These are phyloP conservation scores for Ceratocystis cacaofunesta DNA, from an alignment of 2,329 filamentous ascomycete genomes.

Conservation along the genomic window DNA sequence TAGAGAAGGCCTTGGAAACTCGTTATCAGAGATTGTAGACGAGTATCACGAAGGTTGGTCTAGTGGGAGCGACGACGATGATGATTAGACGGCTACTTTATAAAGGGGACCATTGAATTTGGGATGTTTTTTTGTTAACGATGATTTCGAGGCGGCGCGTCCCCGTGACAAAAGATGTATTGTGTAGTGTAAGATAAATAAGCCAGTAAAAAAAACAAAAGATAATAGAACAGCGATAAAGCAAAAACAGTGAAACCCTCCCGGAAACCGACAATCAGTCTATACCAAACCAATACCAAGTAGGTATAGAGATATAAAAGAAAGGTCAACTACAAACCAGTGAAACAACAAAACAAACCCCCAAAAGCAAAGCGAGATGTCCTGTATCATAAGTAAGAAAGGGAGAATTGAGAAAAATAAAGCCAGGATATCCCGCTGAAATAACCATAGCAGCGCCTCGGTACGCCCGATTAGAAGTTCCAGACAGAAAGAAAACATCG, in stretches of 20 bases:
- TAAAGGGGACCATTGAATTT: not conserved
- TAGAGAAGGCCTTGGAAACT: slow-evolving; percentile 67
- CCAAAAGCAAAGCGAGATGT: not conserved
- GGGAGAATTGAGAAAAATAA: not conserved
- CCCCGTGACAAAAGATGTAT: slow-evolving; percentile 3
- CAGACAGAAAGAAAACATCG: not conserved
- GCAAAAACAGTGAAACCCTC: not conserved
- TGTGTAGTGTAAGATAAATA: slow-evolving; percentile 6
- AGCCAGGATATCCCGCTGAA: not conserved
- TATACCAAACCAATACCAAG: not conserved
- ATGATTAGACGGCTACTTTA: slow-evolving; percentile 32
- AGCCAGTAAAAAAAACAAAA: not conserved
- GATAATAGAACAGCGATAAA: not conserved
- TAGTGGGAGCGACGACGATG: slow-evolving; percentile 56
- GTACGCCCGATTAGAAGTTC: not conserved
- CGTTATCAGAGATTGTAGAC: slow-evolving; percentile 67
- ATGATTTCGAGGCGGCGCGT: not conserved
- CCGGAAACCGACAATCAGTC: not conserved
- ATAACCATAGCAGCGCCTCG: not conserved
- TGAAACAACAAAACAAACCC: not conserved
- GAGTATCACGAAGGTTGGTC: slow-evolving; percentile 82
- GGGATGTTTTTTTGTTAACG: not conserved
- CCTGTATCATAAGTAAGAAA: not conserved
- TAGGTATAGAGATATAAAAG: not conserved
- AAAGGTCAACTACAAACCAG: not conserved